Percentiles rank a stretch among this genome's conserved stretches.
phyloP scores from a whole-genome alignment of 371 early-diverging fungal genomes.

The Actinomortierella wolfii region DNA sequence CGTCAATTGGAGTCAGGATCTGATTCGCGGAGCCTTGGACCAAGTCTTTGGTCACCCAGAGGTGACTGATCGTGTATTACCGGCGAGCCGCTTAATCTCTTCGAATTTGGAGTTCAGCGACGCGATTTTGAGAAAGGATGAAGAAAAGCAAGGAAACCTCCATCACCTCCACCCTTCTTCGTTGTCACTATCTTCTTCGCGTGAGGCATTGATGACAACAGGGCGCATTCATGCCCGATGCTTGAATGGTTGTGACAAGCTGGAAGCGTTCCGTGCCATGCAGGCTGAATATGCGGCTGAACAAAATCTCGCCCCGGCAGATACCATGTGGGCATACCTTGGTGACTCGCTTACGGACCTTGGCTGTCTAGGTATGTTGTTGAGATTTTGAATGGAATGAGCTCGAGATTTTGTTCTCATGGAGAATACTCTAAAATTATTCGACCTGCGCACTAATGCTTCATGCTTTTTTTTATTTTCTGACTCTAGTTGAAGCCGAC shows the following conservation, averaged over 20 bases:
- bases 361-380: constrained; percentile 35
- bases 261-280: constrained; percentile 30
- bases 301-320: constrained; percentile 15
- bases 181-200: too few species aligned
- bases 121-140: constrained; percentile 21
- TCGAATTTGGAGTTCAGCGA: constrained; percentile 32
- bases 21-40: constrained; percentile 44
- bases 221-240: constrained; percentile 26
- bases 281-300: constrained; percentile 22
- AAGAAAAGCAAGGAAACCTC: constrained; percentile 11
- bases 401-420: constrained; percentile 2
- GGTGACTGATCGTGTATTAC: constrained; percentile 22
- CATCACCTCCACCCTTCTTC: neutral
- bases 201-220: too few species aligned
- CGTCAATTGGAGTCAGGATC: constrained; percentile 42
- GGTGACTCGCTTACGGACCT: constrained; percentile 42
- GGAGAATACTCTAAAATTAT: neutral
- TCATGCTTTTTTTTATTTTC: too few species aligned
- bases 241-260: constrained; percentile 39
- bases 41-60: constrained; percentile 42
- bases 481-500: constrained; percentile 49
- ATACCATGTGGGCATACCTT: constrained; percentile 38
- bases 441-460: neutral
- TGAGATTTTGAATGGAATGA: neutral
- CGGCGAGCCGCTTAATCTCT: constrained; percentile 25